phyloP scores from a whole-genome alignment of 169 alveolate species.

The Sarcocystis neurona region DNA sequence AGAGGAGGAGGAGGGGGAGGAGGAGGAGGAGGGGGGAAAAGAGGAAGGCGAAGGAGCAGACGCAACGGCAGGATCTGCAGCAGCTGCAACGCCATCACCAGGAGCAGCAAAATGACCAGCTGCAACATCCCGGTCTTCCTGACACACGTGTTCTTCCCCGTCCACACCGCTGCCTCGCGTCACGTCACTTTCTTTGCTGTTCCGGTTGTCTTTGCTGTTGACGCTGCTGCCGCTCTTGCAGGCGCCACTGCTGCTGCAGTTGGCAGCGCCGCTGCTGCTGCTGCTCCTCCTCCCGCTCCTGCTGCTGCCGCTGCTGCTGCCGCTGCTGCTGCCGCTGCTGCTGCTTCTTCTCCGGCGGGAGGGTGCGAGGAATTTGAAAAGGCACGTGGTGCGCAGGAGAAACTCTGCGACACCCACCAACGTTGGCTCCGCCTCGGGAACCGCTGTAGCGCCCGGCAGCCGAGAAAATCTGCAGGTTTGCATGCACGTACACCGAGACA shows the following conservation, averaged over 20 bases:
- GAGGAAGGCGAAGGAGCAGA: neutral
- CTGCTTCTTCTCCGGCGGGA: no score
- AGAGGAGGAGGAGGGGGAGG: neutral
- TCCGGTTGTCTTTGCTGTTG: no score
- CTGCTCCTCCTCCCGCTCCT: no score
- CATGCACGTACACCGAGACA: no score
- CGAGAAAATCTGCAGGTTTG: conserved; percentile 22
- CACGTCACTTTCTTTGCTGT: neutral
- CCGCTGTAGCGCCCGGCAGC: neutral
- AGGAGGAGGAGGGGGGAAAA: neutral
- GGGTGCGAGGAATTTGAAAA: neutral
- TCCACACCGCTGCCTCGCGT: neutral
- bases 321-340: no score
- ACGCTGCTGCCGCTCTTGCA: no score
- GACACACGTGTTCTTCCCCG: no score
- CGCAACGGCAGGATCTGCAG: no score
- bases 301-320: no score
- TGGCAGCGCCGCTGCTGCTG: no score
- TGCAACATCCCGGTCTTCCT: neutral
- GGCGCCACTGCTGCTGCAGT: no score
- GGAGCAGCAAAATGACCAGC: neutral
- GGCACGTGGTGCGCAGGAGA: neutral
- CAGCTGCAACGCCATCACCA: neutral
- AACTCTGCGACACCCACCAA: neutral
- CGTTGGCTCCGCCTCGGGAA: conserved; percentile 9